These are phyloP conservation scores for Emmonsia crescens DNA, from an alignment of 2,329 filamentous ascomycete genomes.

Conservation along the genomic window DNA sequence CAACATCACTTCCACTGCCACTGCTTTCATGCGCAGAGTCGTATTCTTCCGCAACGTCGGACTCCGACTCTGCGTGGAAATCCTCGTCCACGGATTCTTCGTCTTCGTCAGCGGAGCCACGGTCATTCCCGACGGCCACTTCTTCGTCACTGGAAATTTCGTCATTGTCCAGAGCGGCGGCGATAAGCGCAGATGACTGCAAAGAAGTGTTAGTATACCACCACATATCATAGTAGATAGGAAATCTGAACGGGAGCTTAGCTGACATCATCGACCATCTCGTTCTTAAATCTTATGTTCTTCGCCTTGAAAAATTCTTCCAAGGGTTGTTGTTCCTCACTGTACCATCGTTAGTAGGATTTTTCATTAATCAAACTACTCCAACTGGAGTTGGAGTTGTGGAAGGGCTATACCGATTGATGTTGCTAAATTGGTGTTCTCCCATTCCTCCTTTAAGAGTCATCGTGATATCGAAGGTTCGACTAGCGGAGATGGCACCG, in stretches of 20 bases:
- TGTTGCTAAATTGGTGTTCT: constrained; percentile 96
- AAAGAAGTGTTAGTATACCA: constrained; percentile 18
- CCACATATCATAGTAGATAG: background rate
- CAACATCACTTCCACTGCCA: constrained; percentile 56
- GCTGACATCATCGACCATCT: constrained; percentile 90
- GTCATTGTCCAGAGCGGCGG: constrained; percentile 72
- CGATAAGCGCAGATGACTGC: constrained; percentile 51
- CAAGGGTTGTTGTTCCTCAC: constrained; percentile 89
- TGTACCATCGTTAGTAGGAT: constrained; percentile 23
- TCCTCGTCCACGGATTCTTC: constrained; percentile 93
- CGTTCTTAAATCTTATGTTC: constrained; percentile 91
- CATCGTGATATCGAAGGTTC: constrained; percentile 95
- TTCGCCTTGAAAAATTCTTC: constrained; percentile 97
- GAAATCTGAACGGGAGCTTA: background rate
- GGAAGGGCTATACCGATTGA: constrained; percentile 57
- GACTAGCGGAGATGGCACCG: constrained; percentile 82
- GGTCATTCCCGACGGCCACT: constrained; percentile 57
- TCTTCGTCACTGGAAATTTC: constrained; percentile 77
- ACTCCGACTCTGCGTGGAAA: constrained; percentile 84
- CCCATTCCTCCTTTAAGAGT: constrained; percentile 76
- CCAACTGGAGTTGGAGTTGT: background rate
- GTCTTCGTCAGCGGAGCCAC: constrained; percentile 90
- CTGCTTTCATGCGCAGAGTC: constrained; percentile 85
- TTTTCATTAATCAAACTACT: background rate
- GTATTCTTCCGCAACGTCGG: constrained; percentile 91